Percentiles rank a stretch among this genome's conserved stretches.
Evolutionary conservation across 352 stramenopile genomes (phyloP).

Genomic region (Pythium aquatile): DNA sequence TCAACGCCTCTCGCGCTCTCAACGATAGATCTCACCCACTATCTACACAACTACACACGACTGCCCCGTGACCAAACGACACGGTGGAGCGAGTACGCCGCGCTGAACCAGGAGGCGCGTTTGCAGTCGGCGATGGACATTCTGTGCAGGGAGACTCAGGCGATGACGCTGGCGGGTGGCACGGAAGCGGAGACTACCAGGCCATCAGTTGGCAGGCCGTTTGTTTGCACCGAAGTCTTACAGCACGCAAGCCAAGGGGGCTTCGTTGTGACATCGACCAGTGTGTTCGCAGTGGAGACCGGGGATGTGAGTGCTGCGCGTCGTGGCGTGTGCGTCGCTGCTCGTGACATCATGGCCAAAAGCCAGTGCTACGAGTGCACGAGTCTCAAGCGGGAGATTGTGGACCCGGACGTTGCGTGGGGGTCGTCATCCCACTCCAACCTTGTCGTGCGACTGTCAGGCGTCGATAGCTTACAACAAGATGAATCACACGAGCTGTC

Average conservation of each 20-base stretch:
- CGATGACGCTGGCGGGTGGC: conserved; percentile 2
- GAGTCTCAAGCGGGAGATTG: conserved; percentile 18
- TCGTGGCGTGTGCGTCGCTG: conserved; percentile 23
- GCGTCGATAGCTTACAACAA: conserved; percentile 5
- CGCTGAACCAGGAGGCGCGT: conserved; percentile 8
- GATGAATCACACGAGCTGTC: conserved; percentile 7
- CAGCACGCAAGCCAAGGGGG: neutral
- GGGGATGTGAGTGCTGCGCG: conserved; percentile 24
- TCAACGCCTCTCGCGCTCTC: neutral
- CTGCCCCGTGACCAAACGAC: conserved; percentile 7
- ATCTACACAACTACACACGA: conserved; percentile 14
- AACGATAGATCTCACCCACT: neutral
- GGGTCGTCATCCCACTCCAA: neutral
- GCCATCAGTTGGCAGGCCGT: conserved; percentile 6
- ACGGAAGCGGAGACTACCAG: neutral
- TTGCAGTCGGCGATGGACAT: conserved; percentile 16
- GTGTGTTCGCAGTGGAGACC: conserved; percentile 37
- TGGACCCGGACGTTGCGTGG: conserved; percentile 9
- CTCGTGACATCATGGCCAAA: conserved; percentile 24
- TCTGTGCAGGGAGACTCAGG: conserved; percentile 15
- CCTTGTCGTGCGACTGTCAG: neutral
- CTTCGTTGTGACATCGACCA: conserved; percentile 30
- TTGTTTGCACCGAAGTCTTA: conserved; percentile 8
- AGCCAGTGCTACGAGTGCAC: conserved; percentile 28
- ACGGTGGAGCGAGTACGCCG: conserved; percentile 16